These are phyloP conservation scores for Claviceps africana DNA, from an alignment of 2,329 filamentous ascomycete genomes.

Conservation along the genomic window DNA sequence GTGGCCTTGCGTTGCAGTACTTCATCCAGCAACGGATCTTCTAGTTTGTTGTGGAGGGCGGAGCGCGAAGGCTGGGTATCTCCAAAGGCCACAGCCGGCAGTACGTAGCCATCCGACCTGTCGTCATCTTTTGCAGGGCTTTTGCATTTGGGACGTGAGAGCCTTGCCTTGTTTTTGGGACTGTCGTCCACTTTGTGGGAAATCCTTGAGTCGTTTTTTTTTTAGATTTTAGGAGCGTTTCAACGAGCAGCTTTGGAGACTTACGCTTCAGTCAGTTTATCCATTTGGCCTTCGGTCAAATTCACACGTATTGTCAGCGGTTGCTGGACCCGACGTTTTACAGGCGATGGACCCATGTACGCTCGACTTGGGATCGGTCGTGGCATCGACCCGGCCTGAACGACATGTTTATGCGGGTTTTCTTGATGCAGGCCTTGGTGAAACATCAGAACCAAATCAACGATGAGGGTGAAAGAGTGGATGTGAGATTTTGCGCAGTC, in stretches of 20 bases:
- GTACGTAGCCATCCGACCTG: neutral
- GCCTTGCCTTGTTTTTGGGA: conserved; percentile 11
- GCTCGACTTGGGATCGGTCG: conserved; percentile 14
- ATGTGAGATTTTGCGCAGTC: neutral
- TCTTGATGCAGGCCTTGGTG: neutral
- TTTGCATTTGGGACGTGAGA: neutral
- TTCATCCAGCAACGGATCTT: neutral
- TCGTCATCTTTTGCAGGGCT: neutral
- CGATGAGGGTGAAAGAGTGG: neutral
- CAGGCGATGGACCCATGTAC: conserved; percentile 16
- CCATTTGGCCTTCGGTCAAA: conserved; percentile 34
- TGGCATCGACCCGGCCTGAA: neutral
- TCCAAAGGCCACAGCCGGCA: neutral
- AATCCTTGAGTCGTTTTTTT: conserved; percentile 15
- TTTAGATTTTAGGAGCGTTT: neutral
- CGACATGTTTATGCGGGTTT: neutral
- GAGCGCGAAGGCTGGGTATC: neutral
- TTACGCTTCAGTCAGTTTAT: conserved; percentile 32
- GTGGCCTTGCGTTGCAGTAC: neutral
- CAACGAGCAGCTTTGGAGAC: conserved; percentile 6
- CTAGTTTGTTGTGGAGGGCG: neutral
- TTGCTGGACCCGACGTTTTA: conserved; percentile 20
- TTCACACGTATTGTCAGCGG: conserved; percentile 33
- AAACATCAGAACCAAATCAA: neutral
- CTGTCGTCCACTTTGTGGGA: conserved; percentile 17